Evolutionary conservation across 2,329 filamentous ascomycete genomes (phyloP), one percentile per base, ranked within the genome.

Genomic region (Neoscytalidium dimidiatum): DNA sequence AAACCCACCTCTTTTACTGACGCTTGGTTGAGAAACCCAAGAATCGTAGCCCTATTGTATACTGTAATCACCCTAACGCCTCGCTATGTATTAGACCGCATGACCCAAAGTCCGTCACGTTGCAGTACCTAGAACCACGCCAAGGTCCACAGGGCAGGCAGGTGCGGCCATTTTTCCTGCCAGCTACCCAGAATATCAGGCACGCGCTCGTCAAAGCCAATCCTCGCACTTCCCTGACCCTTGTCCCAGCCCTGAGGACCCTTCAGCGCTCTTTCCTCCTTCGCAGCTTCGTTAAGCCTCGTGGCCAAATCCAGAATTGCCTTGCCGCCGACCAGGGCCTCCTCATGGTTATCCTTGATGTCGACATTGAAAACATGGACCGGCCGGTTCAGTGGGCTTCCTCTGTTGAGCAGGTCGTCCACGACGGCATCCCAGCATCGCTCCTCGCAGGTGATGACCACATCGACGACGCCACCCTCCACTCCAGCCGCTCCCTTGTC

Each of bases 361-460:
- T 99, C 95, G 63, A 99, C 90, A 72, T 99, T 99, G 83, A 99
- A 96, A 64, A 99, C 92, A 75, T 99, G 95, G 0, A 99, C 95
- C 0, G 95, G 94, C 2, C 92, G 84, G 77, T 99, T 99, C 65
- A 99, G 83, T 3, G 92, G 90, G 0, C 90, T 88, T 7, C 94
- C 95, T 67, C 96, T 87, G 71, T 88, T 91, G 67, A 97, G 87
- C 61, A 99, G 83, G 76, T 99, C 94, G 72, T 99, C 95, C 11
- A 99, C 86, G 35, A 99, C 95, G 4, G 95, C 94, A 78, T 99
- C 95, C 92, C 96, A 99, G 76, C 95, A 99, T 67, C 95, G 85
- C 80, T 99, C 95, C 78, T 99, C 95, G 74, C 95, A 99, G 0
- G 95, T 99, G 70, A 99, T 94, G 66, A 99, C 94, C 6, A 98